Conservation (phyloP, 257 asterid species). For the Nicotiana obtusifolia region DNA sequence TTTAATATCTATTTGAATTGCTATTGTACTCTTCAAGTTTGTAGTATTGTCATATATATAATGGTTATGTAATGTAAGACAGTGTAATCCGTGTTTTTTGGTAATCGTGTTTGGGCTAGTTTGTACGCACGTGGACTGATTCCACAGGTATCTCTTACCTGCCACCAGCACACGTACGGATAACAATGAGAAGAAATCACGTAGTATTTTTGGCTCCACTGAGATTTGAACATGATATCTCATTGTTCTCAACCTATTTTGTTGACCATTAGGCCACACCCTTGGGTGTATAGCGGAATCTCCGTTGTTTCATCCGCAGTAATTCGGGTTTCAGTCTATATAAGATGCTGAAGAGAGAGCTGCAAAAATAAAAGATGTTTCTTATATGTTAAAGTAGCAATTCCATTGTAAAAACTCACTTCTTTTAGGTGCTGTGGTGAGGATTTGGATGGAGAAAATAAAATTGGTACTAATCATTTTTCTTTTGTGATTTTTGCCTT, state of each 20-base stretch:
- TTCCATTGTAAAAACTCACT: neutral
- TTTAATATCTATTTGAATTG: neutral
- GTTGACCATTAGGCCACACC: too few species aligned
- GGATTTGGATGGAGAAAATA: neutral
- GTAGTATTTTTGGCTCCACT: too few species aligned
- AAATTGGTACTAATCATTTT: neutral
- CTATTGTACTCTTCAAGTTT: neutral
- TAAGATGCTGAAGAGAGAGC: neutral
- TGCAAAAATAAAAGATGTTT: neutral
- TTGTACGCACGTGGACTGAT: too few species aligned
- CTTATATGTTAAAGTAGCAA: neutral
- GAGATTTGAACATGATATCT: too few species aligned
- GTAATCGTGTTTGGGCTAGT: neutral
- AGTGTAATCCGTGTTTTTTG: neutral
- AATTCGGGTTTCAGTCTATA: neutral
- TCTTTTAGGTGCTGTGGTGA: neutral
- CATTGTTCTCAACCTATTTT: too few species aligned
- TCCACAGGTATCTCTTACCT: too few species aligned
- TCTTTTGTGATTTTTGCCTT: neutral
- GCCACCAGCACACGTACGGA: too few species aligned
- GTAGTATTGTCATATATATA: neutral
- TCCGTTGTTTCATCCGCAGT: neutral
- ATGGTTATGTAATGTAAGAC: neutral
- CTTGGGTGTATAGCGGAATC: neutral
- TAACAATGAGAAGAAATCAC: too few species aligned